Base-by-base conservation (phyloP, 2,329 filamentous ascomycete species). In the Scopulariopsis brevicaulis region DNA sequence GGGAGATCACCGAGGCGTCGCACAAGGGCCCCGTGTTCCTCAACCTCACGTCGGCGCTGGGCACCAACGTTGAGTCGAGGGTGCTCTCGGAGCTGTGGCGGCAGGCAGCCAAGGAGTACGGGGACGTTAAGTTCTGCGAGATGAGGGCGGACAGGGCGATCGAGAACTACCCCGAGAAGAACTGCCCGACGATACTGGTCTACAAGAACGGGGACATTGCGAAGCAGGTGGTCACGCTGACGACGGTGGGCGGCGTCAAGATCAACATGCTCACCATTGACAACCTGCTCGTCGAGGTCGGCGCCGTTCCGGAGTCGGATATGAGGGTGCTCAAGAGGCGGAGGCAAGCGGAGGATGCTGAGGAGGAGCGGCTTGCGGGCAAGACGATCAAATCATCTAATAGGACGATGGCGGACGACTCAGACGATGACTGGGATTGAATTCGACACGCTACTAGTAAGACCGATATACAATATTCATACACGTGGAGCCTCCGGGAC, bases 41-140 rank as follows among this genome's bases (percentile, higher is more conserved):
- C 55, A 86, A 96, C 64, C 78, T 97, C 55, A 93, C 87, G 7
- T 90, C 89, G 4, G 81, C 88, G 0, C 75, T 85, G 60, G 87
- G 89, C 55, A 88, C 83, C 56, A 96, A 96, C 66, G 80, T 87
- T 37, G 92, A 97, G 73, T 96, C 91, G 3, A 82, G 88, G 60
- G 77, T 96, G 3, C 73, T 97, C 64, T 85, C 86, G 1, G 88
- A 96, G 67, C 77, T 96, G 22, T 99, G 93, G 92, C 80, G 86
- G 40, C 84, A 91, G 66, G 80, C 94, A 48, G 93, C 94, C 1
- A 74, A 73, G 60, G 90, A 93, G 66, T 99, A 91, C 67, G 90
- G 91, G 22, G 93, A 99, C 63, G 77, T 99, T 70, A 99, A 99
- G 74, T 99, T 99, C 73, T 97, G 93, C 70, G 90, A 97, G 74